These are phyloP conservation scores for Monoraphidium neglectum DNA, from an alignment of 139 green algal genomes.

Conservation along the genomic window DNA sequence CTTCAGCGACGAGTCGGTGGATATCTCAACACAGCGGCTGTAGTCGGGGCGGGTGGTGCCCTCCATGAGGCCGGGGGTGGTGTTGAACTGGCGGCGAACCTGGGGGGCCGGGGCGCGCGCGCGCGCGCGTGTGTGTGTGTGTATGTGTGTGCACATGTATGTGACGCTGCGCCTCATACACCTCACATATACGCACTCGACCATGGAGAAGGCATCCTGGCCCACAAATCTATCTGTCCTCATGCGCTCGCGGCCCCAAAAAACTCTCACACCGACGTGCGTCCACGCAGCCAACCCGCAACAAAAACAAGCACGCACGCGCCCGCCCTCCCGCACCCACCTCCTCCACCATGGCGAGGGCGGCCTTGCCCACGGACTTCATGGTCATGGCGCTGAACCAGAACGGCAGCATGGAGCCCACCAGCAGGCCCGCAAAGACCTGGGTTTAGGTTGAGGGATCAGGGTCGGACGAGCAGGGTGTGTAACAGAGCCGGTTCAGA, in stretches of 20 bases:
- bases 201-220: too few species aligned
- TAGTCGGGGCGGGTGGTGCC: conserved; percentile 92
- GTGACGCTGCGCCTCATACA: too few species aligned
- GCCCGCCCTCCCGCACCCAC: conserved; percentile 80
- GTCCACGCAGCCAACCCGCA: neutral
- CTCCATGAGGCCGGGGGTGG: conserved; percentile 93
- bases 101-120: conserved; percentile 38
- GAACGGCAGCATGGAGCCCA: conserved; percentile 97
- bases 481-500: too few species aligned
- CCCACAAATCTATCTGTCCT: too few species aligned
- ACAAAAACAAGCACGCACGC: neutral
- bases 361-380: conserved; percentile 96
- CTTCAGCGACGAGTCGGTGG: conserved; percentile 83
- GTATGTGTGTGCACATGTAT: too few species aligned
- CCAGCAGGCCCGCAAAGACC: conserved; percentile 91
- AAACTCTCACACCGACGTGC: neutral
- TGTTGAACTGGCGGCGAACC: conserved; percentile 93
- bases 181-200: too few species aligned
- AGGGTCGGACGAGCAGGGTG: too few species aligned
- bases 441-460: conserved; percentile 30
- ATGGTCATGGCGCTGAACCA: conserved; percentile 99
- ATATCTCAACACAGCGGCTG: conserved; percentile 88
- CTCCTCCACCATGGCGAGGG: conserved; percentile 85
- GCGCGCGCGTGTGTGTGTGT: conserved; percentile 15
- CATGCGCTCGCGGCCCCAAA: too few species aligned